phyloP scores from a whole-genome alignment of 768 basidiomycete species.

The Dictyophora rubrovolvata region DNA sequence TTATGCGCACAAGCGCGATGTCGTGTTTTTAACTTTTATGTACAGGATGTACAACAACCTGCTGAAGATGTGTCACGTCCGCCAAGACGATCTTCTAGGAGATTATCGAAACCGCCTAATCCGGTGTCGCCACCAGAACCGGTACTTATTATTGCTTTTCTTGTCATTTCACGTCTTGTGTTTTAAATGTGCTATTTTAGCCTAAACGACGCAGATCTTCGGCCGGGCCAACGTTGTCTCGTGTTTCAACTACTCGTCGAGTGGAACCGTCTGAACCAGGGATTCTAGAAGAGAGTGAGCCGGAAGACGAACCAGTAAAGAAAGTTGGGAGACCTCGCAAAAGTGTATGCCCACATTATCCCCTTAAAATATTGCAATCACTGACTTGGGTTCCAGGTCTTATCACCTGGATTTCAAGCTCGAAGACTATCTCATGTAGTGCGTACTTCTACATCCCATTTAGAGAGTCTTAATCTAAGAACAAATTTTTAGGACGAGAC shows the following conservation, averaged over 20 bases:
- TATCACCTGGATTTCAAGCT: constrained; percentile 40
- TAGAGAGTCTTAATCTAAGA: background rate
- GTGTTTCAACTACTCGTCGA: constrained; percentile 35
- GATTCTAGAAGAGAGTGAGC: constrained; percentile 29
- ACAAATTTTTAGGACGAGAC: constrained; percentile 11
- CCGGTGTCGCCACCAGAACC: constrained; percentile 29
- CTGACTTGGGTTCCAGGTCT: constrained; percentile 23
- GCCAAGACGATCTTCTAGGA: constrained; percentile 50
- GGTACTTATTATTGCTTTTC: constrained; percentile 37
- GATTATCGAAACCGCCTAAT: constrained; percentile 48
- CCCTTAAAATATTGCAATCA: background rate
- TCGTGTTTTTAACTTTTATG: constrained; percentile 14
- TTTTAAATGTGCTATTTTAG: constrained; percentile 26
- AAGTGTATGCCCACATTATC: constrained; percentile 6
- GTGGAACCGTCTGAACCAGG: constrained; percentile 1
- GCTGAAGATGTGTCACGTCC: constrained; percentile 6
- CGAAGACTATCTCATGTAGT: constrained; percentile 47
- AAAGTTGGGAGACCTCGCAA: constrained; percentile 36
- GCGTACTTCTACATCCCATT: constrained; percentile 13
- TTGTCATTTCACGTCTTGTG: constrained; percentile 10
- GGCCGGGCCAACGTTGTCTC: constrained; percentile 42
- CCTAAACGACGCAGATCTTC: constrained; percentile 75
- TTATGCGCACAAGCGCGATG: background rate
- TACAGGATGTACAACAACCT: background rate
- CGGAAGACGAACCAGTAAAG: constrained; percentile 54